Evolutionary conservation across 2,329 filamentous ascomycete genomes (phyloP), one percentile per base, ranked within the genome.

Genomic region (Sporothrix pallida): DNA sequence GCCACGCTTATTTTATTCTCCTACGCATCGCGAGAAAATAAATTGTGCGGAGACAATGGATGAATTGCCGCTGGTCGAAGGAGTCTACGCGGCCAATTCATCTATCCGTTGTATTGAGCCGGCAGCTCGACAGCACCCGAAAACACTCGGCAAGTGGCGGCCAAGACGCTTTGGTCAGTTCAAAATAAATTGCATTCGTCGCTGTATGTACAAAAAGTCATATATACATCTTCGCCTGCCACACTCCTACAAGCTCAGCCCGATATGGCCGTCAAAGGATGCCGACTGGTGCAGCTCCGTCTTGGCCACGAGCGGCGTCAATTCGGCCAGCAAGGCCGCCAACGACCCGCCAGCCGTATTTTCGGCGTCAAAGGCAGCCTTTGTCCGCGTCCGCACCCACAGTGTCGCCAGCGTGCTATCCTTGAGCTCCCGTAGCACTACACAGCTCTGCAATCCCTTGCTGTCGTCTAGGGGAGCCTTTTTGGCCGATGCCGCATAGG

Each of bases 21-120:
- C 20, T 67, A 46, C 20, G 2, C 42, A 46, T 31, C 20, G 8
- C 7, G 15, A 26, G 9, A 31, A 37, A 37, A 26, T 67, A 50
- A 1, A 67, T 9, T 67, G 63, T 67, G 63, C 12, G 63, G 44
- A 50, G 63, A 67, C 8, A 15, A 26, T 12, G 62, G 62, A 48
- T 67, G 60, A 67, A 67, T 67, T 67, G 62, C 42, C 62, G 62
- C n/a, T 67, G 62, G 62, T 20, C 42, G 12, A 13, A n/a, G 62
- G 62, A 12, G 4, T 48, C 23, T 15, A 15, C 15, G 17, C 15
- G 7, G 31, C 13, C 12, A 13, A 9, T 17, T 62, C 17, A 62
- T 62, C 58, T 62, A 62, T 42, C 58, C 58, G 58, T 12, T 5
- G 37, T 44, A 44, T 44, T 67, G 42, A 48, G 62, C 62, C 42